Base-by-base conservation (phyloP, 768 basidiomycete genomes). In the Tricholoma saponaceum region DNA sequence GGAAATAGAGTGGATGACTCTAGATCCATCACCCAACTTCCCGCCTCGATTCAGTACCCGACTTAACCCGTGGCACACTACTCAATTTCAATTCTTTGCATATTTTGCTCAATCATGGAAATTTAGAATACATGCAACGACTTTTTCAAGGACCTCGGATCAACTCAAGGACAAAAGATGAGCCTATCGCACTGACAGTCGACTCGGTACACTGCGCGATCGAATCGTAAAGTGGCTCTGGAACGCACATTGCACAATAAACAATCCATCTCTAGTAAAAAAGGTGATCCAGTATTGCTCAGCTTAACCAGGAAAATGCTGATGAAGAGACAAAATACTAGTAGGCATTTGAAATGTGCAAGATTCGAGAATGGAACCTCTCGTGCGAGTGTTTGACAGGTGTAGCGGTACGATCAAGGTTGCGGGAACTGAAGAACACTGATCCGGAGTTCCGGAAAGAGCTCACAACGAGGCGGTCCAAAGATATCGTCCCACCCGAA, bases 101-200 rank as follows among this genome's bases (percentile, higher is more conserved):
- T n/a, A n/a, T n/a, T n/a, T n/a, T n/a, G n/a, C n/a, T n/a, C n/a
- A n/a, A n/a, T n/a, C n/a, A n/a, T n/a, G n/a, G n/a, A n/a, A n/a
- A n/a, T n/a, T n/a, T n/a, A n/a, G n/a, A n/a, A n/a, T n/a, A n/a
- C n/a, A n/a, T n/a, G n/a, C n/a, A n/a, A n/a, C n/a, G n/a, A n/a
- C n/a, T n/a, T n/a, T 41, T 41, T 35, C 35, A 4, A 75, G 41
- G 56, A 69, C 2, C 25, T 67, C 1, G n/a, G 22, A 44, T 2
- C 43, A 44, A 44, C 43, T 44, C 20, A 44, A 44, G 43, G 20
- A 44, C 43, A 44, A 44, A 44, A 44, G 43, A 44, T 44, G 43
- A 44, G 43, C 43, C 10, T 44, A 51, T 51, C 22, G 16, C 35
- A 35, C 30, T 30, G 51, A 35, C 26, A 51, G 26, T 28, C 9